These are phyloP conservation scores for Cutaneotrichosporon sp. DNA, from an alignment of 1,284 basidiomycete species.

Conservation along the genomic window DNA sequence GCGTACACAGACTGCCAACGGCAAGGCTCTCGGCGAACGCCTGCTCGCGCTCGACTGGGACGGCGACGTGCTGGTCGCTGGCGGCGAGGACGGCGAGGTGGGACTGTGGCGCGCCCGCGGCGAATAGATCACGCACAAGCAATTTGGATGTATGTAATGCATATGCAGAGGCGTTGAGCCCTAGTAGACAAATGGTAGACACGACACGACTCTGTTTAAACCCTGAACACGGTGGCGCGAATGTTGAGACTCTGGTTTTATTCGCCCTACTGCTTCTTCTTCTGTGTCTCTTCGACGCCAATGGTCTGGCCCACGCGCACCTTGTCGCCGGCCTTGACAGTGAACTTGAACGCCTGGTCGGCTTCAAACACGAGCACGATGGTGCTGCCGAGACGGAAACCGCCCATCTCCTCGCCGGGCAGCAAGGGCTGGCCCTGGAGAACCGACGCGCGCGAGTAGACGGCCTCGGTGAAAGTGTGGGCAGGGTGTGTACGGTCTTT, in stretches of 20 bases:
- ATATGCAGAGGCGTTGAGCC: conserved; percentile 8
- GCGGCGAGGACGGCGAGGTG: conserved; percentile 71
- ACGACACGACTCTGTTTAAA: background rate
- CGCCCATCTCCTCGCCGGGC: conserved; percentile 92
- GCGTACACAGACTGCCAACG: conserved; percentile 38
- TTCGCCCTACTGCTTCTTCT: background rate
- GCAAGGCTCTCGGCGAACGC: conserved; percentile 55
- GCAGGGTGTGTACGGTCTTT: conserved; percentile 63
- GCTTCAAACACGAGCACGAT: conserved; percentile 97
- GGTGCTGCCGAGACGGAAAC: conserved; percentile 90
- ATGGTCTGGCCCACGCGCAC: conserved; percentile 77
- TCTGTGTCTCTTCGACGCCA: background rate
- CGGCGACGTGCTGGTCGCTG: conserved; percentile 64
- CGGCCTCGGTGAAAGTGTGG: conserved; percentile 87
- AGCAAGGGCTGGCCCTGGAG: conserved; percentile 82
- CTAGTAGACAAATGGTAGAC: background rate
- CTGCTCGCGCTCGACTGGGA: conserved; percentile 69
- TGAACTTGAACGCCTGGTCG: conserved; percentile 74
- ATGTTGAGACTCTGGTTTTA: conserved; percentile 3
- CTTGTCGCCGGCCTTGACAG: conserved; percentile 73
- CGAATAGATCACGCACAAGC: conserved; percentile 19
- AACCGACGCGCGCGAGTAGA: conserved; percentile 76
- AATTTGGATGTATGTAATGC: conserved; percentile 6
- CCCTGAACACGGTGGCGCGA: too few relatives aligned
- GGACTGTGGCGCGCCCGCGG: conserved; percentile 65